Conservation (phyloP, 208 protist species). For the Trypanosoma mega region DNA sequence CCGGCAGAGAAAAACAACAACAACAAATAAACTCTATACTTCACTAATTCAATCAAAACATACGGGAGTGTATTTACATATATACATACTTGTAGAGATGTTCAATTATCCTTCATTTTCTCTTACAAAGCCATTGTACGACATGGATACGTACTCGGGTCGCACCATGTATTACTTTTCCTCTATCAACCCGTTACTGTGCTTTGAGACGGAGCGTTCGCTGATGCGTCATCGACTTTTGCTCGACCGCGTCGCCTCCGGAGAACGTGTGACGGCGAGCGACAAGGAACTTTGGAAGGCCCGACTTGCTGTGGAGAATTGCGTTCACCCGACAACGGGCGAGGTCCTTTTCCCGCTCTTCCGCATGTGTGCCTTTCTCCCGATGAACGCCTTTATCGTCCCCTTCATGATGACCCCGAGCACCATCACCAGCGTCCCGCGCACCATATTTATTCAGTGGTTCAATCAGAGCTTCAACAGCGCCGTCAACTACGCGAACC, state of each 20-base stretch:
- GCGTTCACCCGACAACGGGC: constrained; percentile 89
- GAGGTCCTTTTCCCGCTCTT: constrained; percentile 88
- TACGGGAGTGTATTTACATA: no score
- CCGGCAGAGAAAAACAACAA: no score
- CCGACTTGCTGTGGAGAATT: constrained; percentile 79
- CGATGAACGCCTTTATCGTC: constrained; percentile 90
- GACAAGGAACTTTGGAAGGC: constrained; percentile 86
- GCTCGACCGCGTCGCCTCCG: constrained; percentile 32
- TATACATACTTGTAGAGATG: no score
- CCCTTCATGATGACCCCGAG: constrained; percentile 88
- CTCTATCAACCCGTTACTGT: constrained; percentile 75
- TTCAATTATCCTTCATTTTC: constrained; percentile 46
- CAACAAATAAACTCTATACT: no score
- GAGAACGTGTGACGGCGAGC: constrained; percentile 38
- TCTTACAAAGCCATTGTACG: constrained; percentile 62
- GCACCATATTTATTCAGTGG: constrained; percentile 89
- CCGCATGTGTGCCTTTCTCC: constrained; percentile 92
- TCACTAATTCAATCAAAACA: no score
- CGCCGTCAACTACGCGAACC: constrained; percentile 94
- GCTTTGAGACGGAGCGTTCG: constrained; percentile 58
- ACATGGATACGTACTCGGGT: constrained; percentile 78
- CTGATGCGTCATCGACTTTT: constrained; percentile 41
- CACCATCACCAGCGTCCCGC: constrained; percentile 59
- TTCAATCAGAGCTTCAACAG: constrained; percentile 94
- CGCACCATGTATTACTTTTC: constrained; percentile 86